These are phyloP conservation scores for Ceratobasidium sp. DNA, from an alignment of 1,284 basidiomycete genomes.

Conservation along the genomic window DNA sequence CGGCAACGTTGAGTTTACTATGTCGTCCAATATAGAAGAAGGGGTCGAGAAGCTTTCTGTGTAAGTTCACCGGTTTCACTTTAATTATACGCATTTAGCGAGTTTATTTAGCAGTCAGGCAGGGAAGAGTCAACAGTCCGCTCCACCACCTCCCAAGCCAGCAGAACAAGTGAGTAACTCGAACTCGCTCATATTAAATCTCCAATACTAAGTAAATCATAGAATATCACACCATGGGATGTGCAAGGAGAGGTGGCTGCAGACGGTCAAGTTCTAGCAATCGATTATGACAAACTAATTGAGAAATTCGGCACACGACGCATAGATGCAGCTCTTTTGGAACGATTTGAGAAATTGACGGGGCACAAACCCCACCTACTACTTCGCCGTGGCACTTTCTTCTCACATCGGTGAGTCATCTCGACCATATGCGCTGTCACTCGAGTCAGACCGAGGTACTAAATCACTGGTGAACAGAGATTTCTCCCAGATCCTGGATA, in stretches of 20 bases:
- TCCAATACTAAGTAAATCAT: background rate
- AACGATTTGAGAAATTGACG: slow-evolving; percentile 92
- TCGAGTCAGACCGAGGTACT: slow-evolving; percentile 24
- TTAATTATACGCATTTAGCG: background rate
- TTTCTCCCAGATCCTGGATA: slow-evolving; percentile 92
- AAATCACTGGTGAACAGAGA: slow-evolving; percentile 69
- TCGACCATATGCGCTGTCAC: slow-evolving; percentile 14
- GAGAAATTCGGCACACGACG: slow-evolving; percentile 93
- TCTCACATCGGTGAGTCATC: slow-evolving; percentile 88
- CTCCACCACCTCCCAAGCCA: slow-evolving; percentile 37
- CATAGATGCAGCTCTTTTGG: slow-evolving; percentile 82
- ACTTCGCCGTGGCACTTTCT: slow-evolving; percentile 94
- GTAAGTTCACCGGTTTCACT: background rate
- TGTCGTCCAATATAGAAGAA: slow-evolving; percentile 27
- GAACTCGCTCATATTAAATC: background rate
- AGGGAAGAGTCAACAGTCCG: slow-evolving; percentile 24
- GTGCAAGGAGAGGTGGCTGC: slow-evolving; percentile 91
- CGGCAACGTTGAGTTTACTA: background rate
- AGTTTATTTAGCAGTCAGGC: slow-evolving; percentile 4
- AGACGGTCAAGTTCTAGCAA: slow-evolving; percentile 90
- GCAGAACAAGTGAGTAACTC: slow-evolving; percentile 32
- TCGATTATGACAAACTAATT: slow-evolving; percentile 97
- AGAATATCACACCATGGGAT: slow-evolving; percentile 92
- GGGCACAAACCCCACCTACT: slow-evolving; percentile 93
- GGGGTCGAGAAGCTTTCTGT: slow-evolving; percentile 25